Evolutionary conservation across 257 asterid species (phyloP), one percentile per base, ranked within the genome.

Genomic region (Lycium ferocissimum): DNA sequence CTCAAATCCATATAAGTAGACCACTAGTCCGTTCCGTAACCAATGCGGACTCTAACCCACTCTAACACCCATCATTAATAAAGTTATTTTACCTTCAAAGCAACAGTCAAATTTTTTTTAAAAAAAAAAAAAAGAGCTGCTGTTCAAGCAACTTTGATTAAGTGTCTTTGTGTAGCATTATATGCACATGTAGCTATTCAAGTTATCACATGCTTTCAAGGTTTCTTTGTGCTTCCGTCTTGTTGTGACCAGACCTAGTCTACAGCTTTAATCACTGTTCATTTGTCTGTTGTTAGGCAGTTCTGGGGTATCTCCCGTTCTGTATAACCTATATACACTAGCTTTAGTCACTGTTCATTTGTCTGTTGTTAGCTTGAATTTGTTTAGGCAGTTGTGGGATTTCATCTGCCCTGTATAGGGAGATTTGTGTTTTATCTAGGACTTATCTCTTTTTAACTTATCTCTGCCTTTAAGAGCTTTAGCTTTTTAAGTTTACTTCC

Each of bases 241-340:
- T 75, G 62, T 75, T 22, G 20, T 22, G 81, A 75, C 40, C 80
- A 20, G n/a, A 33, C 22, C 37, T 20, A 53, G 40, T 9, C 47
- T 78, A 15, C 14, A 53, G 49, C 82, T 78, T 53, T 78, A 78
- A 53, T 78, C 40, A 53, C 57, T 53, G 65, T 54, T 53, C 82
- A 78, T 49, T 47, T 22, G 45, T 75, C 8, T 17, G 56, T 78
- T 78, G 65, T 78, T 72, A 45, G 38, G 57, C 66, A 17, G 10
- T 63, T 47, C 47, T 15, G 79, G 79, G 45, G 62, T 62, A 72
- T 45, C 18, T 10, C 9, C 6, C 17, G 15, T 70, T 33, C 33
- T 17, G 33, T 70, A 70, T 70, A 38, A 17, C 57, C 80, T 72
- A 72, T 7, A 38, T 7, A 40, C 33, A 14, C 10, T 22, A 63